Base-by-base conservation (phyloP, 2,329 filamentous ascomycete species). In the Plectosphaerella cucumerina region DNA sequence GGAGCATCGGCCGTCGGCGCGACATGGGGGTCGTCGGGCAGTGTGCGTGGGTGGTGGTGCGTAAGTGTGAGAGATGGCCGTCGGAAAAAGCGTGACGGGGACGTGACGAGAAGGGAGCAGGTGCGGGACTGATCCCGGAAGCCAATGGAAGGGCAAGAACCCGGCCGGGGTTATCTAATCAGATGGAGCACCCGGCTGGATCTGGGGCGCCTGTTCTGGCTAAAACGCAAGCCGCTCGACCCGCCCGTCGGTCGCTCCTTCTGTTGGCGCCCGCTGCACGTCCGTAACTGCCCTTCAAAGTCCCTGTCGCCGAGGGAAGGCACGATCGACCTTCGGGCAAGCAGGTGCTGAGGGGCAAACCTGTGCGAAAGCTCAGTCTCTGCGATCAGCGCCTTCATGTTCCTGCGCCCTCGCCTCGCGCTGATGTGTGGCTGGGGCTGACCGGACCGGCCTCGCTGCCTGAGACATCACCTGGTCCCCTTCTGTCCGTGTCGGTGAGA, bases 401-500 rank as follows among this genome's bases (percentile, higher is more conserved):
- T 17, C 31, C 17, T 17, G 44, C 17, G 44, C 48, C 55, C 53
- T 51, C 22, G 46, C 48, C 50, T 55, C 26, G 26, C 26, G 26
- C n/a, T n/a, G n/a, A n/a, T n/a, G 26, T 31, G 26, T 31, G 26
- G 26, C 26, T 31, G 26, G 26, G 26, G 26, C 26, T 31, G 26
- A 31, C 51, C 42, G 34, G 51, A 48, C 26, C 47, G 47, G 31
- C 53, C 49, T 57, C 51, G 50, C 37, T 50, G 20, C 20, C 50
- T 56, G 47, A 35, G 42, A 56, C 54, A 21, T 15, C 26, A 31
- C 26, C 26, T 31, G 26, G 26, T 31, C 26, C 26, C 26, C 26
- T 31, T 31, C 26, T 31, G 26, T 31, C 26, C 26, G 9, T 31
- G 26, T 31, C 26, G 26, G 26, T 31, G 26, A 31, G 26, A 31